Evolutionary conservation across 768 basidiomycete species (phyloP), one percentile per base, ranked within the genome.

Genomic region (Tulasnella sp.): DNA sequence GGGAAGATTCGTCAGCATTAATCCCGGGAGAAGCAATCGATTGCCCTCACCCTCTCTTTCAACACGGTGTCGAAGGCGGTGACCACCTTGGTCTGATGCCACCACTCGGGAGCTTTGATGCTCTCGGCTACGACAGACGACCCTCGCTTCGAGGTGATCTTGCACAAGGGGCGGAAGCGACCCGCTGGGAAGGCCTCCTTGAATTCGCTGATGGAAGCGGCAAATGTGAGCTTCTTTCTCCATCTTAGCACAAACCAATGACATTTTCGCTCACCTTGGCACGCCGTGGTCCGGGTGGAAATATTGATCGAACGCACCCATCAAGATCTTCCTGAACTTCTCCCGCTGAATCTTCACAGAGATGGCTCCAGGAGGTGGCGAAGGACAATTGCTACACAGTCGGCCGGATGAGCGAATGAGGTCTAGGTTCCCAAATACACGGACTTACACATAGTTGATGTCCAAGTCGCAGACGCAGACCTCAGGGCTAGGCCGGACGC

Each of bases 131-230:
- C 92, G 40, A 91, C 90, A 46, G 94, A 90, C 4, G 90, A 91
- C 29, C 93, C 91, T 72, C 93, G 86, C 85, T 94, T 94, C 7
- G 93, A 91, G 81, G 93, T 92, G 78, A 96, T 94, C 83, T 93
- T 93, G 87, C 94, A 96, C 48, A 96, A 90, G 13, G 94, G 94
- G 20, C 95, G 87, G 87, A 98, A 96, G 48, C 93, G 88, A 44
- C 95, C 95, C 2, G 93, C 94, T 9, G 96, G 96, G 85, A 96
- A 98, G 1, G 95, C 93, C 82, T 97, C 93, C 83, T 96, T 96
- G 86, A 96, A 94, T 84, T 97, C 96, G 80, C 94, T 93, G 79
- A 48, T 82, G 55, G 81, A 46, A 69, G 23, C n/a, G 79, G 23
- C 80, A 5, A 37, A n/a, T 15, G 73, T 74, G 16, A 46, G 39